These are phyloP conservation scores for Saraca asoca DNA, from an alignment of 331 rosid genomes.

Conservation along the genomic window DNA sequence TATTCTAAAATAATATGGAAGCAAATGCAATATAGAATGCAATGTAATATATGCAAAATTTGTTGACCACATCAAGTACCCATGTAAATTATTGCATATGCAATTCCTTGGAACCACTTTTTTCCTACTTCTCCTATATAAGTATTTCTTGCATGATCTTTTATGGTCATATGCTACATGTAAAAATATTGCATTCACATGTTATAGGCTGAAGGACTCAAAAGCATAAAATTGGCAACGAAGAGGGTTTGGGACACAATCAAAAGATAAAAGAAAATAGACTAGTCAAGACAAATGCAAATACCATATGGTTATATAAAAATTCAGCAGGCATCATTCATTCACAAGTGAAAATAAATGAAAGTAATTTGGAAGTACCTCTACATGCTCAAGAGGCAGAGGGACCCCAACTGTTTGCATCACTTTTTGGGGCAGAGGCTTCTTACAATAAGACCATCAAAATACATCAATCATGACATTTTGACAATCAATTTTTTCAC, in stretches of 20 bases:
- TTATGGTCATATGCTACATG: too few relatives aligned
- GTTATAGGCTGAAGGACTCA: too few relatives aligned
- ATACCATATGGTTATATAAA: background rate
- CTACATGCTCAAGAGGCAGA: conserved; percentile 75
- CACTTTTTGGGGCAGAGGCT: conserved; percentile 77
- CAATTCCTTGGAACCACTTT: conserved; percentile 87
- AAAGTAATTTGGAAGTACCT: conserved; percentile 53
- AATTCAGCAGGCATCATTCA: background rate
- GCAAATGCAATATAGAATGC: conserved; percentile 41
- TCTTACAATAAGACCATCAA: conserved; percentile 93
- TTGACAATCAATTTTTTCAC: conserved; percentile 45
- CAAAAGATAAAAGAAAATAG: too few relatives aligned
- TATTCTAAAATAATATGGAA: conserved; percentile 1
- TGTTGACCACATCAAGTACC: conserved; percentile 71
- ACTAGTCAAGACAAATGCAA: conserved; percentile 2
- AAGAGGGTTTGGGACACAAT: too few relatives aligned
- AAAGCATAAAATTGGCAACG: too few relatives aligned
- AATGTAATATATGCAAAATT: conserved; percentile 6
- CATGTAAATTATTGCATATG: conserved; percentile 84
- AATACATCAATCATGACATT: conserved; percentile 63
- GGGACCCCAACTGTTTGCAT: conserved; percentile 86
- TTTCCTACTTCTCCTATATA: conserved; percentile 80
- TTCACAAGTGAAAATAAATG: conserved; percentile 22
- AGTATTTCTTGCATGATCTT: too few relatives aligned
- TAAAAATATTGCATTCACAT: too few relatives aligned